Base-by-base conservation (phyloP, 2,329 filamentous ascomycete genomes). In the Talaromyces amestolkiae region DNA sequence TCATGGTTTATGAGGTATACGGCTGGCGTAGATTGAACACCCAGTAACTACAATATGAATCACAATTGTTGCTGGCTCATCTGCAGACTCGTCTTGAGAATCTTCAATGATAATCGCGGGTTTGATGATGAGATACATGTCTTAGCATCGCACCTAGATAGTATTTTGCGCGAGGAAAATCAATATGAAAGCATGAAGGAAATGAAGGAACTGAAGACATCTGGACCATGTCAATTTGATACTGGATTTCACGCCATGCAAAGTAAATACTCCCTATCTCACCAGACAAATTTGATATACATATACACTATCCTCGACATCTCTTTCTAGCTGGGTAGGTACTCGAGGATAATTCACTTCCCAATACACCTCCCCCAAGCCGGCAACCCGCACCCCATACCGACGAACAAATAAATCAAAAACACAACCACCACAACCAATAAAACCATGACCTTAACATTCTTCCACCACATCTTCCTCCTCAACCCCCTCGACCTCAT, bases 381-480 rank as follows among this genome's bases (percentile, higher is more conserved):
- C 63, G 89, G 89, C 67, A 92, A 73, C 7, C 89, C 89, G 75
- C 89, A 92, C 5, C 87, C 89, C 77, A 91, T 88, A 0, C 89
- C 89, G 24, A 91, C 84, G 70, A 91, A 87, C 13, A 92, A 73
- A 74, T 91, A 92, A 3, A 91, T 73, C 77, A 91, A 79, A 73
- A 91, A 91, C 9, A 91, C 77, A 24, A 84, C 74, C 35, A 85
- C 83, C 37, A 95, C 79, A 1, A 93, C 92, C 53, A 97, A 74
- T 71, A 99, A 78, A 7, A 87, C 89, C 93, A 98, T 97, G 71
- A 99, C 80, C 82, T 96, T 96, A 54, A 96, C 86, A 77, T 99
- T 98, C 88, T 98, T 98, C 94, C 94, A 98, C 95, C 95, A 99
- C 95, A 99, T 98, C 79, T 90, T 86, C 75, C 96, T 86, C 81